phyloP scores from a whole-genome alignment of 148 eudicot species.

The Suaeda aralocaspica region DNA sequence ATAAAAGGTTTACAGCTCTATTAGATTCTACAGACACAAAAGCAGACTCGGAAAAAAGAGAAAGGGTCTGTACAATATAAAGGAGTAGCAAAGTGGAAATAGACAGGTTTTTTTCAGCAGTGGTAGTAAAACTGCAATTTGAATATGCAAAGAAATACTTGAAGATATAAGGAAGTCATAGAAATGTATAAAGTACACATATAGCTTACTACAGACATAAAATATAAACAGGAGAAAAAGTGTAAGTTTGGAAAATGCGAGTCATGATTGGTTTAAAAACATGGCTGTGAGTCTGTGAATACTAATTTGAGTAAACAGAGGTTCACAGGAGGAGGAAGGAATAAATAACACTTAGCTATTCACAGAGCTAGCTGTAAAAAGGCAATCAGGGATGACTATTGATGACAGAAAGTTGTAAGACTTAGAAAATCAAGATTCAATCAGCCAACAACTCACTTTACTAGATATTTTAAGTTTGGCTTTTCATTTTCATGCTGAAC shows the following conservation, averaged over 20 bases:
- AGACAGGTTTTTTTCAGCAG: background rate
- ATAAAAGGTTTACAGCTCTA: background rate
- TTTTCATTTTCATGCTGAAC: background rate
- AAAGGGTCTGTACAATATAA: background rate
- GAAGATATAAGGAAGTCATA: no score
- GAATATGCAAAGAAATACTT: background rate
- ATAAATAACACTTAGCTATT: background rate
- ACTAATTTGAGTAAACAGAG: background rate
- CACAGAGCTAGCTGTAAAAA: background rate
- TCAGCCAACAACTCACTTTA: background rate
- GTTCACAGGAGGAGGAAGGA: background rate
- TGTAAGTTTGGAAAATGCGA: background rate
- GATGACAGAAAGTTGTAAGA: background rate
- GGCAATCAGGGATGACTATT: background rate
- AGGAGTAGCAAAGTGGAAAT: background rate
- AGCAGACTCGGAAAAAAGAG: background rate
- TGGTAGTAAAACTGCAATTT: background rate
- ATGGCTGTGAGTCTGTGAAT: background rate
- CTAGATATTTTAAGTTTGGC: background rate
- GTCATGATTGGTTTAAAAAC: background rate
- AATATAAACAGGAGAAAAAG: background rate
- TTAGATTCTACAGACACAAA: background rate
- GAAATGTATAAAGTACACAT: no score
- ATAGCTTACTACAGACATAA: background rate
- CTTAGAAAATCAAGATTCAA: background rate